phyloP scores from a whole-genome alignment of 768 basidiomycete species.

The Boletellus ananas region DNA sequence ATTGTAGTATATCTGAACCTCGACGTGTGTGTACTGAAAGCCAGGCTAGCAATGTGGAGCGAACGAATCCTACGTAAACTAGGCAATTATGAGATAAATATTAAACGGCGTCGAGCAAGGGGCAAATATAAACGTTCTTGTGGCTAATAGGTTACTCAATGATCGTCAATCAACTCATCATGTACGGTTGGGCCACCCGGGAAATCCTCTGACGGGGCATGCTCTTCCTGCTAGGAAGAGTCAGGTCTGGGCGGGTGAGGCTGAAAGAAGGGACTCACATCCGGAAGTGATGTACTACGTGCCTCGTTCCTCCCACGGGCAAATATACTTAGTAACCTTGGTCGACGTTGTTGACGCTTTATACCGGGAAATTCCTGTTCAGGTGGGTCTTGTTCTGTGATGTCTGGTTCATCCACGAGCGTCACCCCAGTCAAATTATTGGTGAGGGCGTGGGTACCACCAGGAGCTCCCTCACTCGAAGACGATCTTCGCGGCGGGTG shows the following conservation, averaged over 20 bases:
- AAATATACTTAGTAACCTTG: slow-evolving; percentile 30
- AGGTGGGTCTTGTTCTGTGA: slow-evolving; percentile 18
- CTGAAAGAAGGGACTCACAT: slow-evolving; percentile 10
- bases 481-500: slow-evolving; percentile 16
- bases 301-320: slow-evolving; percentile 20
- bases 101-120: not conserved
- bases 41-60: not conserved
- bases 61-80: not conserved
- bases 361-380: slow-evolving; percentile 13
- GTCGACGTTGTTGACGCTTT: slow-evolving; percentile 25
- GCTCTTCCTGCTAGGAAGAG: slow-evolving; percentile 6
- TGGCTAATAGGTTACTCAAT: slow-evolving; percentile 7
- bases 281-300: not conserved
- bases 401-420: slow-evolving; percentile 42
- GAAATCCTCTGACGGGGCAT: slow-evolving; percentile 3
- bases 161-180: slow-evolving; percentile 1
- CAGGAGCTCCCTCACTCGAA: slow-evolving; percentile 15
- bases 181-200: slow-evolving; percentile 2
- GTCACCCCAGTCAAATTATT: slow-evolving; percentile 28
- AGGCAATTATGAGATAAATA: not conserved
- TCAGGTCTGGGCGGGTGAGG: not conserved
- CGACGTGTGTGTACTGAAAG: slow-evolving; percentile 2
- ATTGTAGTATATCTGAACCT: slow-evolving; percentile 25
- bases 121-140: not conserved
- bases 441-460: not conserved